These are phyloP conservation scores for Phytomonas sp. DNA, from an alignment of 208 protist species.

Conservation along the genomic window DNA sequence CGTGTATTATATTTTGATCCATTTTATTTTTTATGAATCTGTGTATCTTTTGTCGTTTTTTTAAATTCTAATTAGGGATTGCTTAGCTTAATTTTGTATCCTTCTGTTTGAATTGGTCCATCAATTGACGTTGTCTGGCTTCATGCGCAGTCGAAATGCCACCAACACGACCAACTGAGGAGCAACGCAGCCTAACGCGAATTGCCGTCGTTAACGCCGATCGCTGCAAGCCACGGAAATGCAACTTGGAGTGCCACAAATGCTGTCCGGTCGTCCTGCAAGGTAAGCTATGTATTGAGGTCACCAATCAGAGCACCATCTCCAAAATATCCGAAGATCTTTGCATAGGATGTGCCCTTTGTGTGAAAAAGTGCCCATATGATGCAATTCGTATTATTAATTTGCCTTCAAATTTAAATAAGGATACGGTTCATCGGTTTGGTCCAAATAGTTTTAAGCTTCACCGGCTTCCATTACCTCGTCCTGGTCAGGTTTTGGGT, in stretches of 20 bases:
- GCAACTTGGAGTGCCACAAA: conserved; percentile 97
- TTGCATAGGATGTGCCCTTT: conserved; percentile 99
- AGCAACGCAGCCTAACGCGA: conserved; percentile 93
- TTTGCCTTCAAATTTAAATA: conserved; percentile 97
- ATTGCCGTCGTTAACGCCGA: conserved; percentile 98
- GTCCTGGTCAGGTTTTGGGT: conserved; percentile 98
- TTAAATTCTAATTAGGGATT: not conserved
- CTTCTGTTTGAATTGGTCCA: conserved; percentile 6
- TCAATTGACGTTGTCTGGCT: conserved; percentile 10
- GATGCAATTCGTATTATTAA: conserved; percentile 99
- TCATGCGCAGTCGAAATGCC: conserved; percentile 33
- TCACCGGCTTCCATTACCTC: conserved; percentile 97
- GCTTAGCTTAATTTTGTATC: conserved; percentile 9
- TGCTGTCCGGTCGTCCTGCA: conserved; percentile 97
- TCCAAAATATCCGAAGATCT: conserved; percentile 98
- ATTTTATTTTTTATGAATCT: conserved; percentile 8
- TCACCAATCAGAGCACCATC: conserved; percentile 90
- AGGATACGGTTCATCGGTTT: conserved; percentile 98
- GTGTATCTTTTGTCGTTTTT: conserved; percentile 8
- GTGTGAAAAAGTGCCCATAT: conserved; percentile 99
- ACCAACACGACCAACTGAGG: conserved; percentile 66
- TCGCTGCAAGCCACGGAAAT: conserved; percentile 99
- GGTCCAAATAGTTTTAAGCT: conserved; percentile 99
- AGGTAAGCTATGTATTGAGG: conserved; percentile 99
- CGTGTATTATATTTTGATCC: not conserved